Evolutionary conservation across 2,329 filamentous ascomycete genomes (phyloP), one percentile per base, ranked within the genome.

Genomic region (Keithomyces neogunnii): DNA sequence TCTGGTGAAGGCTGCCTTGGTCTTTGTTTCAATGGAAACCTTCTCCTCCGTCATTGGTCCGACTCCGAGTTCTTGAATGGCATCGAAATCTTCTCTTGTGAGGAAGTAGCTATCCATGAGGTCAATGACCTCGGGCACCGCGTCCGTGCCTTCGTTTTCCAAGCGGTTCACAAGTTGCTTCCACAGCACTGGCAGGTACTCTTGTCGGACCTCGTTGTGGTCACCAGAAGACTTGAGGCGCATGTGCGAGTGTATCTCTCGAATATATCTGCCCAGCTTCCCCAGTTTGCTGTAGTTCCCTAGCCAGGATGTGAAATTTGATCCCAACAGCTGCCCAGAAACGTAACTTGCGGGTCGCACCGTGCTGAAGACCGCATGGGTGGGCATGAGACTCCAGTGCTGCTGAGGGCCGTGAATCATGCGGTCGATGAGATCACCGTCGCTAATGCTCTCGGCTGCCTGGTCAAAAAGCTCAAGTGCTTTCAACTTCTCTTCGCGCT

Each of bases 361-460:
- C 50, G 95, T 95, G 64, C 91, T 96, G 72, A 97, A 96, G 39
- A 96, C 79, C 30, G 91, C 93, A 68, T 99, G 93, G 1, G 89
- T 87, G 11, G 93, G 93, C 93, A 99, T 99, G 55, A 99, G 72
- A 63, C 88, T 93, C 93, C 93, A 99, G 56, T 99, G 93, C 65
- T 99, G 93, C 65, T 99, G 93, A 44, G 89, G 89, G 30, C 93
- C 93, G 67, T 99, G 93, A 53, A 99, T 99, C 92, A 99, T 96
- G 49, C 89, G 81, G 67, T 99, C 93, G 2, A 97, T 89, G 36
- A 99, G 73, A 66, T 99, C 93, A 54, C 93, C 93, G 63, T 99
- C 93, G 62, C 90, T 96, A 70, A 99, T 99, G 64, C 91, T 96
- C 64, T 95, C 87, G 3, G 93, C 91, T 3, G 93, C 93, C 60